Evolutionary conservation across 345 rosid species (phyloP).

Genomic region (Eucalyptus pauciflora): DNA sequence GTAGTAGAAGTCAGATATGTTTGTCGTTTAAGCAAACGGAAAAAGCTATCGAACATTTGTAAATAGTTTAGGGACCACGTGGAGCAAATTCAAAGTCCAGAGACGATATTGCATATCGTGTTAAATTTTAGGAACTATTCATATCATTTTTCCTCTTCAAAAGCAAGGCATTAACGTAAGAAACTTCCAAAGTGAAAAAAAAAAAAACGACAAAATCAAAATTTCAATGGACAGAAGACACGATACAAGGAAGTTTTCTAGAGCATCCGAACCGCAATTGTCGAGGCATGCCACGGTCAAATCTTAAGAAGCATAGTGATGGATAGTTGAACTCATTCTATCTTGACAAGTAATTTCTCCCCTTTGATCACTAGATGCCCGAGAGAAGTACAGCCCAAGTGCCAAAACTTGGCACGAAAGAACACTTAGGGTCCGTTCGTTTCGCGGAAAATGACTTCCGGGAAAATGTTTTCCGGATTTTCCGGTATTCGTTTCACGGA

Average conservation of each 20-base stretch:
- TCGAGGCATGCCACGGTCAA: neutral
- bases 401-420: no score
- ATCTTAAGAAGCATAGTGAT: neutral
- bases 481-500: no score
- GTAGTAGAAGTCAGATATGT: neutral
- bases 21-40: neutral
- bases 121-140: neutral
- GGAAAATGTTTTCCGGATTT: no score
- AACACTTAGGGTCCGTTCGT: no score
- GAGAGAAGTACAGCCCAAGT: no score
- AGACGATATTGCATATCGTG: neutral
- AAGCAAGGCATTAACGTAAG: neutral
- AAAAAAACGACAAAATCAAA: no score
- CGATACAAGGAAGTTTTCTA: neutral
- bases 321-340: neutral
- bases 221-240: neutral
- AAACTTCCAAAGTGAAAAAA: neutral
- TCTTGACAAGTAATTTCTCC: neutral
- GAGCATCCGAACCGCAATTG: neutral
- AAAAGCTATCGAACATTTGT: no score
- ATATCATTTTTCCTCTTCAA: neutral
- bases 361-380: neutral
- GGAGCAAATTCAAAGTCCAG: no score
- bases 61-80: no score
- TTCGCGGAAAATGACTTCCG: no score